These are phyloP conservation scores for Penicillium sp. DNA, from an alignment of 2,329 filamentous ascomycete genomes.

Conservation along the genomic window DNA sequence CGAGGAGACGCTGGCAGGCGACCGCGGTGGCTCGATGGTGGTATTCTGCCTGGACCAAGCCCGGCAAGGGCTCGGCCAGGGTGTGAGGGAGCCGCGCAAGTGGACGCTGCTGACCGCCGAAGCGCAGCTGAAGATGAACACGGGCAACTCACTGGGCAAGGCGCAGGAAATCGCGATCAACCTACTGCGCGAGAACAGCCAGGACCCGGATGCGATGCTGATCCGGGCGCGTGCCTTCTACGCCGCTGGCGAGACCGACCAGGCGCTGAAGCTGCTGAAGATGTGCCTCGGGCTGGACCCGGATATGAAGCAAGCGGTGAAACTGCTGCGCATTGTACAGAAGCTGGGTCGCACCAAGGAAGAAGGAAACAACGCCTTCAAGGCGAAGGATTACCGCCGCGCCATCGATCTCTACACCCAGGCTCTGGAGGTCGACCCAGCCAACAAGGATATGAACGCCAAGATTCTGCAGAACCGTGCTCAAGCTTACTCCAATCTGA, in stretches of 20 bases:
- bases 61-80: slow-evolving; percentile 70
- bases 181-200: slow-evolving; percentile 77
- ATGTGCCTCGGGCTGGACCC: slow-evolving; percentile 88
- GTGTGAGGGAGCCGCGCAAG: slow-evolving; percentile 79
- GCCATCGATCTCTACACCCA: slow-evolving; percentile 82
- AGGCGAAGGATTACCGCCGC: slow-evolving; percentile 71
- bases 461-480: slow-evolving; percentile 94
- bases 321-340: slow-evolving; percentile 83
- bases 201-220: slow-evolving; percentile 90
- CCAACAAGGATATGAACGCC: slow-evolving; percentile 87
- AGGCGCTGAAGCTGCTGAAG: slow-evolving; percentile 87
- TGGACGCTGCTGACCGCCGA: slow-evolving; percentile 93
- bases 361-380: slow-evolving; percentile 88
- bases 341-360: slow-evolving; percentile 92
- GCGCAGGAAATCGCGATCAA: slow-evolving; percentile 90
- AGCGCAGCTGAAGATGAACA: slow-evolving; percentile 89
- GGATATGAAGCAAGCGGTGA: slow-evolving; percentile 83
- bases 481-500: slow-evolving; percentile 73
- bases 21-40: slow-evolving; percentile 84
- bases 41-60: slow-evolving; percentile 89
- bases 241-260: slow-evolving; percentile 88
- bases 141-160: slow-evolving; percentile 81
- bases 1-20: slow-evolving; percentile 69
- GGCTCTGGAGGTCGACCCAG: slow-evolving; percentile 79
- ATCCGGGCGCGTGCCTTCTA: slow-evolving; percentile 85